Evolutionary conservation across 768 basidiomycete genomes (phyloP).

Genomic region (Boletellus ananas): DNA sequence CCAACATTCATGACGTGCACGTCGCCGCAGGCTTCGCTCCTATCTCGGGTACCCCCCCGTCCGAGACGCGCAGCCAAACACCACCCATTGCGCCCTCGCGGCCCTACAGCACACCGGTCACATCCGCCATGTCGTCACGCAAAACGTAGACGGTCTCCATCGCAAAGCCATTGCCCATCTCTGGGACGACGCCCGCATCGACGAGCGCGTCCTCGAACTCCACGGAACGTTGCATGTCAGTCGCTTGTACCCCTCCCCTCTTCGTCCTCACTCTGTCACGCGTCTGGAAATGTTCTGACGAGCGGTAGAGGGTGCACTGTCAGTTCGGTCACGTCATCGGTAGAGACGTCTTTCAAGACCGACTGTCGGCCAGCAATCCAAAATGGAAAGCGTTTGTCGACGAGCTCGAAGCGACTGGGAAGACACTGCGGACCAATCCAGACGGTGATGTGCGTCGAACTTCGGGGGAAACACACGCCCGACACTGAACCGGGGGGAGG

Average conservation of each 20-base stretch:
- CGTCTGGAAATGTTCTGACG: slow-evolving; percentile 9
- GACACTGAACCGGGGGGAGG: neutral
- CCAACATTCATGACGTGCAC: neutral
- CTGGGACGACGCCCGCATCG: slow-evolving; percentile 34
- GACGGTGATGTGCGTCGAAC: slow-evolving; percentile 72
- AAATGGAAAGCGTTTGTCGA: slow-evolving; percentile 70
- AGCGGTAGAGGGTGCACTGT: slow-evolving; percentile 66
- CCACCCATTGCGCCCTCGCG: slow-evolving; percentile 83
- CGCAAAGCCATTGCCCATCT: slow-evolving; percentile 64
- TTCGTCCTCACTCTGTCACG: neutral
- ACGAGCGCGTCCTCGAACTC: slow-evolving; percentile 65
- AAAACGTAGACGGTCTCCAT: slow-evolving; percentile 94
- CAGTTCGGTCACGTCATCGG: slow-evolving; percentile 64
- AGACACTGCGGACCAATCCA: slow-evolving; percentile 77
- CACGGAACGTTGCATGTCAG: slow-evolving; percentile 84
- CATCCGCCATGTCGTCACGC: slow-evolving; percentile 68
- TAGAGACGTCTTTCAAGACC: slow-evolving; percentile 68
- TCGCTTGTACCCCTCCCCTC: slow-evolving; percentile 1
- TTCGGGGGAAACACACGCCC: neutral
- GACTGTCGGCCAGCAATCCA: slow-evolving; percentile 71
- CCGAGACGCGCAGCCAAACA: slow-evolving; percentile 78
- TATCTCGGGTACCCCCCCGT: slow-evolving; percentile 87
- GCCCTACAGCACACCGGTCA: slow-evolving; percentile 71
- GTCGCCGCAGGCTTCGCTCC: slow-evolving; percentile 52
- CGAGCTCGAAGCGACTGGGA: slow-evolving; percentile 54